Evolutionary conservation across 345 rosid species (phyloP).

Genomic region (Eucalyptus sp.): DNA sequence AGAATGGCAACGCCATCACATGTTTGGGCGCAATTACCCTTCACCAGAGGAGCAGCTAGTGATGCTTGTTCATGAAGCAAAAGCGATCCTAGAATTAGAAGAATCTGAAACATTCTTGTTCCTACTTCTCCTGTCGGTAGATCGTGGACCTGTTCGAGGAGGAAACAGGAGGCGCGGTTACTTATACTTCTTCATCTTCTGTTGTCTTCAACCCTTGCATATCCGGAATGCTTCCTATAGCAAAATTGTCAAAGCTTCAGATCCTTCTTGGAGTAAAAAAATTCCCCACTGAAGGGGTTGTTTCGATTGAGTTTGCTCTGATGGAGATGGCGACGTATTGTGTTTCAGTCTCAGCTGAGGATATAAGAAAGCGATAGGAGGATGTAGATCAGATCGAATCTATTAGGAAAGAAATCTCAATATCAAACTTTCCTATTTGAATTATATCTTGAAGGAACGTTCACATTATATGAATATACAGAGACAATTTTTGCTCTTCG

Average conservation of each 20-base stretch:
- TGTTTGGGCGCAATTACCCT: neutral
- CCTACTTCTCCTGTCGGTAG: neutral
- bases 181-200: neutral
- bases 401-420: neutral
- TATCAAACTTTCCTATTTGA: neutral
- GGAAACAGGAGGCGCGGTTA: neutral
- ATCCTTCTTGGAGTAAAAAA: neutral
- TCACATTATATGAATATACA: neutral
- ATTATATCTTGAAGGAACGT: neutral
- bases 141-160: neutral
- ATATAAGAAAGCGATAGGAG: neutral
- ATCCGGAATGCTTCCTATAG: neutral
- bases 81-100: conserved; percentile 15
- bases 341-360: neutral
- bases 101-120: conserved; percentile 8
- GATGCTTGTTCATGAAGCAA: neutral
- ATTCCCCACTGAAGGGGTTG: neutral
- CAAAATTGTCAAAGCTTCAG: neutral
- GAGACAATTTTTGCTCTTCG: neutral
- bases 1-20: neutral
- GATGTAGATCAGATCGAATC: neutral
- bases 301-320: neutral
- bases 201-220: neutral
- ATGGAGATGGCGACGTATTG: neutral
- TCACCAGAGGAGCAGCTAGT: neutral